Evolutionary conservation across 2,329 filamentous ascomycete species (phyloP), one percentile per base, ranked within the genome.

Genomic region (Fusarium fujikuroi): DNA sequence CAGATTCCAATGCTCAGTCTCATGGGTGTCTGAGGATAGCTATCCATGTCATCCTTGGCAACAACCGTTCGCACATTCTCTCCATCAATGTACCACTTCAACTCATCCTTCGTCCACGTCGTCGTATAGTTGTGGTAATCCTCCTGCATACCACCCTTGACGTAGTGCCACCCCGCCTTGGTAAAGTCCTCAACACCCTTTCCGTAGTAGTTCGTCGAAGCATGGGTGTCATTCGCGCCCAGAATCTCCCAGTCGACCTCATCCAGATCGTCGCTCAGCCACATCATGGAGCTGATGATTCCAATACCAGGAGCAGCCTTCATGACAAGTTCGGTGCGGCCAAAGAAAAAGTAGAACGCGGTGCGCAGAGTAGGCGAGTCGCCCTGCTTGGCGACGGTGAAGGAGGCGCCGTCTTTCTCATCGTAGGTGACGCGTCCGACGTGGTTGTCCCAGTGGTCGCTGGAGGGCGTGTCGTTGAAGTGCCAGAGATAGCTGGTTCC

Each of bases 191-290:
- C 84, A 84, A 82, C 85, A 54, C 92, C 93, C 84, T 95, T 94
- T 80, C 93, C 92, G 77, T 93, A 95, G 83, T 92, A 95, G 84
- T 95, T 95, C 75, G 89, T 92, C 76, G 93, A 87, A 14, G 89
- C 92, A 39, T 87, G 83, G 21, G 86, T 89, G 62, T 84, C 82
- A 78, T 93, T 91, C 63, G 87, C 87, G 50, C 93, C 93, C 66
- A 94, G 87, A 78, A 93, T 93, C 79, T 96, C 93, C 89, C 93
- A 95, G 79, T 97, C 95, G 44, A 97, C 91, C 83, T 97, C 94
- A 80, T 97, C 95, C 19, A 95, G 87, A 76, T 95, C 92, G 75
- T 96, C 92, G 57, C 92, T 95, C 74, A 96, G 87, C 81, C 95
- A 87, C 80, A 97, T 95, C 78, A 97, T 91, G 70, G 93, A 91